Conservation (phyloP, 371 early-diverging fungal genomes). For the Umbelopsis sp. region DNA sequence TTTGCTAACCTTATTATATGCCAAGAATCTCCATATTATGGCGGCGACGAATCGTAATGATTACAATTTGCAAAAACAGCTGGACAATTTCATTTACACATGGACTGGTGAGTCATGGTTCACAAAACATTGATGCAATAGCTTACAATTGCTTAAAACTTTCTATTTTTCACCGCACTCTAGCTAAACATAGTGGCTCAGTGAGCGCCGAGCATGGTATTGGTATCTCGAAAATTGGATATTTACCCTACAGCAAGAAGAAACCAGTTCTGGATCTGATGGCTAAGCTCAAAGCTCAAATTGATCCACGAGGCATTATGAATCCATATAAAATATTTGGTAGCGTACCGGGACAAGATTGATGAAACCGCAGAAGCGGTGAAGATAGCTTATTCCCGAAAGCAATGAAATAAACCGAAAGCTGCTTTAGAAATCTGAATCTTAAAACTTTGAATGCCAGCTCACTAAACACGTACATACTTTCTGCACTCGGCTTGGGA, state of each 20-base stretch:
- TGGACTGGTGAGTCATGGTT: constrained; percentile 46
- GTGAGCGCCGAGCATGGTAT: constrained; percentile 60
- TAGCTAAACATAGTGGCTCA: constrained; percentile 54
- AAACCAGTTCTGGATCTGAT: constrained; percentile 52
- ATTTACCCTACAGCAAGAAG: constrained; percentile 52
- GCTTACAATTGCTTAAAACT: too few species aligned
- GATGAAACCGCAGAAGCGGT: neutral
- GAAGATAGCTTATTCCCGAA: neutral
- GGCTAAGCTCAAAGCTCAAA: constrained; percentile 54
- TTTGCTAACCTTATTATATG: constrained; percentile 33
- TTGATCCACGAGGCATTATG: constrained; percentile 70
- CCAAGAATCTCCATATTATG: constrained; percentile 78
- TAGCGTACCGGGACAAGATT: neutral
- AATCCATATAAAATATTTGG: constrained; percentile 66
- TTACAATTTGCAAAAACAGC: constrained; percentile 39
- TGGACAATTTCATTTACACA: constrained; percentile 77
- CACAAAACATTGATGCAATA: neutral
- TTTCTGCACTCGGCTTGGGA: too few species aligned
- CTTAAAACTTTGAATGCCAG: too few species aligned
- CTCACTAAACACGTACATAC: too few species aligned
- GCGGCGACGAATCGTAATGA: constrained; percentile 64
- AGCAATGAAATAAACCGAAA: neutral
- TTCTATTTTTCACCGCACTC: neutral
- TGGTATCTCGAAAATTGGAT: constrained; percentile 37
- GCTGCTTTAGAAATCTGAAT: too few species aligned